A percentile compares a stretch with the other conserved stretches of the same genome.
These are phyloP conservation scores for Leccinum angustisporum DNA, from an alignment of 1,284 basidiomycete species.

Conservation along the genomic window DNA sequence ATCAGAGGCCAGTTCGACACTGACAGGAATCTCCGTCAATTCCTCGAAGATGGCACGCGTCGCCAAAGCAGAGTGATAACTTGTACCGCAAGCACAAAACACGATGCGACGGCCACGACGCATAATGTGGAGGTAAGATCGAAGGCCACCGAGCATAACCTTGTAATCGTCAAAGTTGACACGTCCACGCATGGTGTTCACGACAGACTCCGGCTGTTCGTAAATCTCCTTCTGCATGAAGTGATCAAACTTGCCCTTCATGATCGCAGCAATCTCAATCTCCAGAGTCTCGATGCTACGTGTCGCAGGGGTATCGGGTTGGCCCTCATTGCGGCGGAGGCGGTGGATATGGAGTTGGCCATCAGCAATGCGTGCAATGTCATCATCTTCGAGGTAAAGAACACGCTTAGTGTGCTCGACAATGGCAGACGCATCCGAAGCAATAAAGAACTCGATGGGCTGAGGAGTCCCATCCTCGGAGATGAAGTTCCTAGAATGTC, in stretches of 20 bases:
- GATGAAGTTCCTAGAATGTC: conserved; percentile 97
- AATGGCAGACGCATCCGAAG: conserved; percentile 95
- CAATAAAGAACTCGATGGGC: conserved; percentile 99
- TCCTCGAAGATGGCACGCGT: conserved; percentile 99
- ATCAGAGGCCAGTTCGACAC: conserved; percentile 96
- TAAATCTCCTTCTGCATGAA: conserved; percentile 99
- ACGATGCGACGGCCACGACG: conserved; percentile 93
- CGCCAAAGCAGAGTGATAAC: conserved; percentile 96
- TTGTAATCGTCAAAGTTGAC: conserved; percentile 96
- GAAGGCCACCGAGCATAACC: conserved; percentile 94
- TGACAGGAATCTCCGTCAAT: conserved; percentile 97
- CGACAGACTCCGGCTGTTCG: conserved; percentile 99
- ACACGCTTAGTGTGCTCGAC: conserved; percentile 99
- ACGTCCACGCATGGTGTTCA: conserved; percentile 99
- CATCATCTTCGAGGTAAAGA: conserved; percentile 98
- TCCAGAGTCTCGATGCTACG: conserved; percentile 98
- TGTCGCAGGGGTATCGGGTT: conserved; percentile 63
- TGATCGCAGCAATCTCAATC: conserved; percentile 98
- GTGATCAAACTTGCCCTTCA: conserved; percentile 99
- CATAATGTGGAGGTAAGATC: conserved; percentile 94
- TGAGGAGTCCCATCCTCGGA: conserved; percentile 98
- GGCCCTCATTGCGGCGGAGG: conserved; percentile 82
- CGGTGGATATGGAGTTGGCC: conserved; percentile 99
- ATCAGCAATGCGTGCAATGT: conserved; percentile 96
- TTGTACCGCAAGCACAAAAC: conserved; percentile 97